Conservation (phyloP, 140 eudicot species). For the Flaveria floridana region DNA sequence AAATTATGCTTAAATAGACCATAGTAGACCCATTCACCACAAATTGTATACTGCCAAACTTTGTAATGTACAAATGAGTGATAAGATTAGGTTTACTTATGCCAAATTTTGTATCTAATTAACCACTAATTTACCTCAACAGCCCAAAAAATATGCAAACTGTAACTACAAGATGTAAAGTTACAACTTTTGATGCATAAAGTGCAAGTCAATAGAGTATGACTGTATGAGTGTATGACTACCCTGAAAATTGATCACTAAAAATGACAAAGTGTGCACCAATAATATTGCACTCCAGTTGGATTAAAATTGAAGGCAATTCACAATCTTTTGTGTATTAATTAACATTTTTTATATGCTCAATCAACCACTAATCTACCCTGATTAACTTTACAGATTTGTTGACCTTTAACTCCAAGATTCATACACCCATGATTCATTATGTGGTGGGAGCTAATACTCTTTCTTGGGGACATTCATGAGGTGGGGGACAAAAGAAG, state of each 20-base stretch:
- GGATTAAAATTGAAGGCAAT: conserved; percentile 24
- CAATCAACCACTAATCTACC: conserved; percentile 21
- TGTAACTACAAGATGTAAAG: conserved; percentile 11
- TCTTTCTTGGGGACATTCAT: conserved; percentile 31
- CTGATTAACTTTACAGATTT: conserved; percentile 30
- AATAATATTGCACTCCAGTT: conserved; percentile 16
- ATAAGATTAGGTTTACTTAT: conserved; percentile 16
- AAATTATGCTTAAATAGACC: conserved; percentile 28
- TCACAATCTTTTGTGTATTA: background rate
- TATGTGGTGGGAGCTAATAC: conserved; percentile 34
- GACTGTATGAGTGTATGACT: background rate
- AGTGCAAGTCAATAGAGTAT: conserved; percentile 18
- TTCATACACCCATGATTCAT: conserved; percentile 39
- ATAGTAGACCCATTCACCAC: conserved; percentile 2
- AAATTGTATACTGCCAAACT: conserved; percentile 14
- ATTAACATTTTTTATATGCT: conserved; percentile 16
- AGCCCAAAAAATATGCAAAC: background rate
- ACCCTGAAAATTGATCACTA: too few species aligned
- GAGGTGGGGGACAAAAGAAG: conserved; percentile 36
- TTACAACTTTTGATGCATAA: conserved; percentile 11
- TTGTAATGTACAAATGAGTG: background rate
- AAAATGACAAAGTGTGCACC: too few species aligned
- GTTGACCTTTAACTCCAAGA: conserved; percentile 50
- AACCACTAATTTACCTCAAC: background rate
- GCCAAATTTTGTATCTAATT: conserved; percentile 17